phyloP scores from a whole-genome alignment of 768 basidiomycete species.

The Xanthoconium stramineum region DNA sequence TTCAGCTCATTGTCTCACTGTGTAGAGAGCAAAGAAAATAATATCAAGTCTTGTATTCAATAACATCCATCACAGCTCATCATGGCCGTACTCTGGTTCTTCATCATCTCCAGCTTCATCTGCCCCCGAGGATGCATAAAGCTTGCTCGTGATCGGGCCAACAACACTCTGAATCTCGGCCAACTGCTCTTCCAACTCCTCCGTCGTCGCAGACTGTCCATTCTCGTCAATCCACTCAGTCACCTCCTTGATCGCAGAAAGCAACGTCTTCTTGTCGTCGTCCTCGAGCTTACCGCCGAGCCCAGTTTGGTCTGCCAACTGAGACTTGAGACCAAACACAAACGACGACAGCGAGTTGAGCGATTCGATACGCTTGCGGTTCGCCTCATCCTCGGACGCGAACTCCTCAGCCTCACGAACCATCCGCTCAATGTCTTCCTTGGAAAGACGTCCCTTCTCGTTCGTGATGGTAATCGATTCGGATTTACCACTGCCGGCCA shows the following conservation, averaged over 20 bases:
- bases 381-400: constrained; percentile 72
- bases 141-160: constrained; percentile 82
- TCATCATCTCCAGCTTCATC: constrained; percentile 39
- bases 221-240: constrained; percentile 92
- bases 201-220: constrained; percentile 68
- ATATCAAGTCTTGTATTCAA: constrained; percentile 3
- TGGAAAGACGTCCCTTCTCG: constrained; percentile 87
- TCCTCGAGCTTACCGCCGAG: constrained; percentile 84
- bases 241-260: constrained; percentile 80
- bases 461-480: constrained; percentile 93
- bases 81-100: constrained; percentile 45
- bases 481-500: constrained; percentile 68
- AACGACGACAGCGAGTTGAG: constrained; percentile 78
- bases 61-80: constrained; percentile 43
- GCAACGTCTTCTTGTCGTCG: constrained; percentile 81
- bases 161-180: constrained; percentile 70
- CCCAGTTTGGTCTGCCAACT: constrained; percentile 83
- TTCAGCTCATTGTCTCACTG: not conserved
- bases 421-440: constrained; percentile 95
- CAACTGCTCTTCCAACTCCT: constrained; percentile 92
- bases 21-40: constrained; percentile 3
- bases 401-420: constrained; percentile 92
- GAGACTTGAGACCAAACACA: constrained; percentile 84
- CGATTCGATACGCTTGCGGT: constrained; percentile 82
- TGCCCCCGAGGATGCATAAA: constrained; percentile 52